Percentiles rank a stretch among this genome's conserved stretches.
These are phyloP conservation scores for Calonectria fujianensis DNA, from an alignment of 2,329 filamentous ascomycete genomes.

Conservation along the genomic window DNA sequence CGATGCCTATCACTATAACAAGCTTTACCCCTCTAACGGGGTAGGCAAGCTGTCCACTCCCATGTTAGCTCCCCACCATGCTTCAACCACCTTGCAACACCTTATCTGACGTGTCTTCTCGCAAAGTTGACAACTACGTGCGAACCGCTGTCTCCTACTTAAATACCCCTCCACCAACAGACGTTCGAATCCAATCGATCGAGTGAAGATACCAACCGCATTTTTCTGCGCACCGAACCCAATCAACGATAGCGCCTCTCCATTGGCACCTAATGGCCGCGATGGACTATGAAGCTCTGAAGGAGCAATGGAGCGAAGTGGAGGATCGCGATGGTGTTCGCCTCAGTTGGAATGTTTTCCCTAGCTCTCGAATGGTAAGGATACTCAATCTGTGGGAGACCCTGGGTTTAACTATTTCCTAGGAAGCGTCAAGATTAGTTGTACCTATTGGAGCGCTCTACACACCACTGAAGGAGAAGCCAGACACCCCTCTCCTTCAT, in stretches of 20 bases:
- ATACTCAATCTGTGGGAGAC: conserved; percentile 41
- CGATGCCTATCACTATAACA: conserved; percentile 8
- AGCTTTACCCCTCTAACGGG: conserved; percentile 33
- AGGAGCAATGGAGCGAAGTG: conserved; percentile 97
- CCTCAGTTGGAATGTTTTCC: conserved; percentile 99
- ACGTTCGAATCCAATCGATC: not conserved
- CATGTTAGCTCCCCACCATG: conserved; percentile 1
- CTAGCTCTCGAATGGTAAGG: conserved; percentile 94
- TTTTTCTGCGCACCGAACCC: not conserved
- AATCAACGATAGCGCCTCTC: conserved; percentile 2
- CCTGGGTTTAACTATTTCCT: not conserved
- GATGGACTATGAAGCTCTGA: conserved; percentile 95
- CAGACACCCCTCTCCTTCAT: conserved; percentile 89
- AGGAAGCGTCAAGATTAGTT: conserved; percentile 93
- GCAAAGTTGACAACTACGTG: conserved; percentile 12
- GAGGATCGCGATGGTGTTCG: conserved; percentile 97
- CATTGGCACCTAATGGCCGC: conserved; percentile 29
- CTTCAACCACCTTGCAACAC: conserved; percentile 10
- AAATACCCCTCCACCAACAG: not conserved
- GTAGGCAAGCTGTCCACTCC: conserved; percentile 37
- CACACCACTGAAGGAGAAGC: conserved; percentile 96
- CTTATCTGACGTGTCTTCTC: conserved; percentile 27
- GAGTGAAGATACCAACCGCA: not conserved
- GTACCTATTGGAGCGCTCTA: conserved; percentile 98
- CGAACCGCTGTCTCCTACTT: not conserved